These are phyloP conservation scores for Cryptococcus wingfieldii DNA, from an alignment of 1,284 basidiomycete species.

Conservation along the genomic window DNA sequence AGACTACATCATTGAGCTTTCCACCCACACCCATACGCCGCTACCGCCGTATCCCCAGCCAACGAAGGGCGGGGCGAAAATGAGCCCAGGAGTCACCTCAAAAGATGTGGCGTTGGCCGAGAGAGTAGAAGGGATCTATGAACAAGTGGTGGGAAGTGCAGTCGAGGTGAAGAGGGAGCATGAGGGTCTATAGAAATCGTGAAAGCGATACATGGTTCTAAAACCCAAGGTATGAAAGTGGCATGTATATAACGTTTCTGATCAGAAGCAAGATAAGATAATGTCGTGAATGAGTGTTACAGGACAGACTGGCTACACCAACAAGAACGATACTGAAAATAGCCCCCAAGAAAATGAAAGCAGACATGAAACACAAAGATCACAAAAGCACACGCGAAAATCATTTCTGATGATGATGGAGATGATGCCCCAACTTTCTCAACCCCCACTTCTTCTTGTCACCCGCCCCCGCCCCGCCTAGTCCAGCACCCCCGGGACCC, in stretches of 20 bases:
- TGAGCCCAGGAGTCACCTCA: constrained; percentile 36
- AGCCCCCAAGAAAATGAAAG: too few relatives aligned
- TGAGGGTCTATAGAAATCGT: neutral
- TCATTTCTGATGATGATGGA: too few relatives aligned
- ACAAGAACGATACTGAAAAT: too few relatives aligned
- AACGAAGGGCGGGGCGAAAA: constrained; percentile 11
- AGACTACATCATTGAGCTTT: constrained; percentile 33
- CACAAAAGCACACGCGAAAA: too few relatives aligned
- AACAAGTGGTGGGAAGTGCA: constrained; percentile 7
- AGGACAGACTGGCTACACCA: neutral
- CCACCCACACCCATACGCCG: constrained; percentile 43
- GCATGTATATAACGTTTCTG: neutral
- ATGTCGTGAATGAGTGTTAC: neutral
- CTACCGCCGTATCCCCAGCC: constrained; percentile 23
- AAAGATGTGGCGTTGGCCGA: constrained; percentile 40
- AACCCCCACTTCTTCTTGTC: too few relatives aligned
- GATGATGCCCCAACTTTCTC: too few relatives aligned
- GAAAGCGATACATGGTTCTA: neutral
- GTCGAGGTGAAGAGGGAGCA: constrained; percentile 10
- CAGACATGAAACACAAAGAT: too few relatives aligned
- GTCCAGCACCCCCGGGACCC: too few relatives aligned
- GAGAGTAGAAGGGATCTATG: constrained; percentile 24
- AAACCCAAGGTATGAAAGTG: neutral
- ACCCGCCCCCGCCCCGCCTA: too few relatives aligned
- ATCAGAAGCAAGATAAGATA: neutral